Conservation (phyloP, 176 grass and related monocot genomes). For the Otatea glauca region DNA sequence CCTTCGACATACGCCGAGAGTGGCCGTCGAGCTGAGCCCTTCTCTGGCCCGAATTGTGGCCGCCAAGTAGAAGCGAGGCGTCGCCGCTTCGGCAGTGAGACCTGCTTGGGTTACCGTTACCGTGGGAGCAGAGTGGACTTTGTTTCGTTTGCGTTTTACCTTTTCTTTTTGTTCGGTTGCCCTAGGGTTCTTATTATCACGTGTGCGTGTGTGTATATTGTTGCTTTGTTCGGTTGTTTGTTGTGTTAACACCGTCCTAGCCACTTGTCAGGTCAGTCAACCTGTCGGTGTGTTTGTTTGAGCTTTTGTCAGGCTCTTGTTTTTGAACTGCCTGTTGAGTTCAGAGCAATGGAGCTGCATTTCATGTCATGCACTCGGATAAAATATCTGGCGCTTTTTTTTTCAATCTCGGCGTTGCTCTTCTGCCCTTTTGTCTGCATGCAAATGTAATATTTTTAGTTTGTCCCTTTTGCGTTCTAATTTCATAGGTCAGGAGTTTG, state of each 20-base stretch:
- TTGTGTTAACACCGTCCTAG: slow-evolving; percentile 10
- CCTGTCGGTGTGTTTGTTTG: neutral
- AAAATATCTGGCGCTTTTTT: neutral
- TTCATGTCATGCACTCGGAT: slow-evolving; percentile 9
- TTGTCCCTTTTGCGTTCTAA: too few species aligned
- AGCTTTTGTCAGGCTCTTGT: slow-evolving; percentile 10
- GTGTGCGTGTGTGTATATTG: slow-evolving; percentile 30
- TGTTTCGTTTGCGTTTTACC: neutral
- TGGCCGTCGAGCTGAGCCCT: slow-evolving; percentile 62
- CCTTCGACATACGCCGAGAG: slow-evolving; percentile 90
- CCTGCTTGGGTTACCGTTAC: neutral
- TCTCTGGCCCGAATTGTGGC: neutral
- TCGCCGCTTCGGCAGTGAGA: neutral
- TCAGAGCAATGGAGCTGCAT: slow-evolving; percentile 45
- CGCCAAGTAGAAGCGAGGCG: neutral
- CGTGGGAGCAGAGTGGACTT: slow-evolving; percentile 25
- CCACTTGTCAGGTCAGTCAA: slow-evolving; percentile 1
- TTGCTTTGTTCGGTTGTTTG: neutral
- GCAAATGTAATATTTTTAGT: neutral
- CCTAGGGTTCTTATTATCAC: slow-evolving; percentile 7
- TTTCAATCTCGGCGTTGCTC: neutral
- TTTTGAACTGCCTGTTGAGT: slow-evolving; percentile 18
- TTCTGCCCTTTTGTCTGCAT: neutral
- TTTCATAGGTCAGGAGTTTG: neutral
- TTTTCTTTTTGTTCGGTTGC: neutral